Percentiles rank a stretch among this genome's conserved stretches.
phyloP scores from a whole-genome alignment of 2,329 filamentous ascomycete genomes.

The Scolecobasidium constrictum region DNA sequence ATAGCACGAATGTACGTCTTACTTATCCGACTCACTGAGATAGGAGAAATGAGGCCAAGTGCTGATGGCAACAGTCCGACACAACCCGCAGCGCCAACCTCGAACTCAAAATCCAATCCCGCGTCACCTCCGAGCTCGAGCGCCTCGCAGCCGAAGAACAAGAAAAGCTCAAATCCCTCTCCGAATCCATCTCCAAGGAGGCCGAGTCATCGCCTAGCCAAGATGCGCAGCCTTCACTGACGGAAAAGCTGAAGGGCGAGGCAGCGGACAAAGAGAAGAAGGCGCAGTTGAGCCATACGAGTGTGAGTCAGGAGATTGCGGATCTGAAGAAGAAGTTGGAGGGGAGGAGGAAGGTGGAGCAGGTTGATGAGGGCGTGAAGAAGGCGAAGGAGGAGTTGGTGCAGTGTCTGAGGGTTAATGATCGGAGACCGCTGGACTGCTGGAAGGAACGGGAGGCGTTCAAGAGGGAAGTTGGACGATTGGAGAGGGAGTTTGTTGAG shows the following conservation, averaged over 20 bases:
- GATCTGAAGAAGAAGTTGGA: conserved; percentile 39
- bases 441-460: conserved; percentile 88
- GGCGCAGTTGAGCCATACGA: conserved; percentile 38
- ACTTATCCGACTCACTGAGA: conserved; percentile 11
- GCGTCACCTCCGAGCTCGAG: conserved; percentile 76
- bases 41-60: neutral
- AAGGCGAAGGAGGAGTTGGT: conserved; percentile 66
- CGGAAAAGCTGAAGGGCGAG: conserved; percentile 20
- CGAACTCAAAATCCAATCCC: conserved; percentile 80
- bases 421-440: conserved; percentile 83
- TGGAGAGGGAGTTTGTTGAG: conserved; percentile 84
- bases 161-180: conserved; percentile 56
- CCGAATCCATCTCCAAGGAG: conserved; percentile 51
- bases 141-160: conserved; percentile 62
- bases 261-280: conserved; percentile 29
- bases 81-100: conserved; percentile 70
- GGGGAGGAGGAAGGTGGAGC: conserved; percentile 44
- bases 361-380: conserved; percentile 61
- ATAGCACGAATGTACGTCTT: conserved; percentile 67
- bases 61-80: conserved; percentile 55
- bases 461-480: conserved; percentile 73
- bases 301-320: conserved; percentile 47
- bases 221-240: conserved; percentile 15
- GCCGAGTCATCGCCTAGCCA: conserved; percentile 15
- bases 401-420: conserved; percentile 70